phyloP scores from a whole-genome alignment of 139 green algal genomes.

The Tetratostichococcus sp. region DNA sequence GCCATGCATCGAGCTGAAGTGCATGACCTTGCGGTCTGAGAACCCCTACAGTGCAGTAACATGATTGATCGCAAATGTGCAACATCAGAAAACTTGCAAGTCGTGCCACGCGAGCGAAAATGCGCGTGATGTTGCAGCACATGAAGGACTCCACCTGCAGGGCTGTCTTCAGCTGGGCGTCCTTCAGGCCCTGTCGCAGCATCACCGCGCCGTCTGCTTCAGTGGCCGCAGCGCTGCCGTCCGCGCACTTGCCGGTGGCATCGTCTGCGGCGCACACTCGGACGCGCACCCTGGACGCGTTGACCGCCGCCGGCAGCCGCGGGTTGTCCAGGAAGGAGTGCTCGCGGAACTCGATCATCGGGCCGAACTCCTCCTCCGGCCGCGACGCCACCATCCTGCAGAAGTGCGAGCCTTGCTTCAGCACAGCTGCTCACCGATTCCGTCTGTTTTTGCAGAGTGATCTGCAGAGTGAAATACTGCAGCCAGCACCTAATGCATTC shows the following conservation, averaged over 20 bases:
- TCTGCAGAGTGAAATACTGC: too few relatives aligned
- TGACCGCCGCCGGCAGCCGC: conserved; percentile 24
- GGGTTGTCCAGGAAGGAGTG: conserved; percentile 64
- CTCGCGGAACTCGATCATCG: conserved; percentile 38
- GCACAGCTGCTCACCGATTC: too few relatives aligned
- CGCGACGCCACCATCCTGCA: conserved; percentile 20
- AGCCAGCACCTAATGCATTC: too few relatives aligned
- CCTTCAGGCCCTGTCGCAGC: conserved; percentile 26
- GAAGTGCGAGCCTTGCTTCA: conserved; percentile 2
- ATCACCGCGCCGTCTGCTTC: conserved; percentile 16
- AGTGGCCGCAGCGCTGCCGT: conserved; percentile 21
- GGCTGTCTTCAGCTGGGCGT: conserved; percentile 27
- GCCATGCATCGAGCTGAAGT: conserved; percentile 34
- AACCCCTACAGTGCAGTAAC: neutral
- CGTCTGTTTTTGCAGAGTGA: too few relatives aligned
- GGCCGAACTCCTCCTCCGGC: conserved; percentile 15
- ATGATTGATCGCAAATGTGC: neutral
- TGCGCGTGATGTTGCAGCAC: too few relatives aligned
- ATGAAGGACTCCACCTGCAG: conserved; percentile 8
- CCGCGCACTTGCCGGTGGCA: conserved; percentile 23
- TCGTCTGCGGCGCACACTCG: conserved; percentile 31
- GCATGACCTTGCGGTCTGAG: neutral
- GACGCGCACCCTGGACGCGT: conserved; percentile 13
- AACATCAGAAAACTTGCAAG: neutral
- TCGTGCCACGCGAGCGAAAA: neutral